These are phyloP conservation scores for Luzula sylvatica DNA, from an alignment of 176 grass and related monocot genomes.

Conservation along the genomic window DNA sequence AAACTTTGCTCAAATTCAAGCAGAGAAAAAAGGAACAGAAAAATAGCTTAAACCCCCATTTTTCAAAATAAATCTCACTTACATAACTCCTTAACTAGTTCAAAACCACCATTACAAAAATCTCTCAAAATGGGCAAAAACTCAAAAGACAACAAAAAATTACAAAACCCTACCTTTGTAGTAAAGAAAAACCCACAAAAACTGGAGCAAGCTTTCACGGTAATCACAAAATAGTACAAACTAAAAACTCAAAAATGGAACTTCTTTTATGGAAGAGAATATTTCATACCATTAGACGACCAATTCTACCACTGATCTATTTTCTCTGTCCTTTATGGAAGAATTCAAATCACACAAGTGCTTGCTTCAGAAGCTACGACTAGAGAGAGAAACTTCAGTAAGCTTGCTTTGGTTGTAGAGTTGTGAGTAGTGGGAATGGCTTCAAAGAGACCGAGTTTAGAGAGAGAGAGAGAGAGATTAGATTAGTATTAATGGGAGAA, in stretches of 20 bases:
- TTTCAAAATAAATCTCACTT: conserved; percentile 12
- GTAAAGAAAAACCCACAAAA: background rate
- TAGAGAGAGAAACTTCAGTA: too few relatives aligned
- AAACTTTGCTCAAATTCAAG: background rate
- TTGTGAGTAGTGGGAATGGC: too few relatives aligned
- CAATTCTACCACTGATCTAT: conserved; percentile 3
- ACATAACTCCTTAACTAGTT: background rate
- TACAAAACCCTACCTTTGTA: conserved; percentile 6
- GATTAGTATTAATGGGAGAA: too few relatives aligned
- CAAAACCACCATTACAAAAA: conserved; percentile 5
- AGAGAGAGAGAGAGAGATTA: too few relatives aligned
- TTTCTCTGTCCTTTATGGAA: too few relatives aligned
- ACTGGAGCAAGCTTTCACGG: too few relatives aligned
- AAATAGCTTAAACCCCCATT: background rate
- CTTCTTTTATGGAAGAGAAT: background rate
- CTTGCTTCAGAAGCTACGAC: too few relatives aligned
- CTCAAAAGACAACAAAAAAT: background rate
- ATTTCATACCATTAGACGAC: conserved; percentile 18
- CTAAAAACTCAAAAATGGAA: background rate
- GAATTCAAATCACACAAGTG: background rate
- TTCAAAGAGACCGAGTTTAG: too few relatives aligned
- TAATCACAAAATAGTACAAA: background rate
- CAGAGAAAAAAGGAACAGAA: conserved; percentile 8
- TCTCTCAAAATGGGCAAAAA: conserved; percentile 7
- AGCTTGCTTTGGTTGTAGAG: too few relatives aligned